A percentile compares a stretch with the other conserved stretches of the same genome.
phyloP scores from a whole-genome alignment of 306 rosid species.

The Ammopiptanthus mongolicus region DNA sequence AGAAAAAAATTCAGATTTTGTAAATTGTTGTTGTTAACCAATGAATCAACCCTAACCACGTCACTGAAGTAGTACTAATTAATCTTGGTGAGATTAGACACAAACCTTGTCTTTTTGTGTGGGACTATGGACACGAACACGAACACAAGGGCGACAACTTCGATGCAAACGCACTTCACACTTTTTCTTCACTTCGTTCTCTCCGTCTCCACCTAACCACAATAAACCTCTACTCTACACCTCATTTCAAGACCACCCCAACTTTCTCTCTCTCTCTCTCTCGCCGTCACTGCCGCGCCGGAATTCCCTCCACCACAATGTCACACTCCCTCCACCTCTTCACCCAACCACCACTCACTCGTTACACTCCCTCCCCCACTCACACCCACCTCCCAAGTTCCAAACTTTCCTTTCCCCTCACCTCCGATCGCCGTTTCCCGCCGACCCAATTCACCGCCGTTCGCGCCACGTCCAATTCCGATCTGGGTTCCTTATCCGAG shows the following conservation, averaged over 20 bases:
- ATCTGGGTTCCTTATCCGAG: not conserved
- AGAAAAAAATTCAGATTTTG: too few species aligned
- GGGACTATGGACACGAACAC: too few species aligned
- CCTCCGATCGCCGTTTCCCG: constrained; percentile 14
- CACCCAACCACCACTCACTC: constrained; percentile 26
- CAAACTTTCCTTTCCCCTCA: constrained; percentile 17
- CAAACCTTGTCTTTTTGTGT: too few species aligned
- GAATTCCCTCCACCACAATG: constrained; percentile 34
- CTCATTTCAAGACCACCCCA: not conserved
- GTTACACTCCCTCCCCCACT: constrained; percentile 14
- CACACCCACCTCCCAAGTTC: constrained; percentile 9
- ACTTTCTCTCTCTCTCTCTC: not conserved
- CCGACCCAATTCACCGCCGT: not conserved
- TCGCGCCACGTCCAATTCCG: not conserved
- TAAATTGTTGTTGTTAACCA: too few species aligned
- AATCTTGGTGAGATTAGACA: too few species aligned
- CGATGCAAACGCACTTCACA: not conserved
- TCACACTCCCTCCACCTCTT: constrained; percentile 61
- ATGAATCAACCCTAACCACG: too few species aligned
- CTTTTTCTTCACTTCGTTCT: not conserved
- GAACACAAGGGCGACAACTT: not conserved
- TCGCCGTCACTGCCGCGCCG: not conserved
- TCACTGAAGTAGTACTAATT: too few species aligned
- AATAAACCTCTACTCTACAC: not conserved
- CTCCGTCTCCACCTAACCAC: not conserved